Evolutionary conservation across 139 green algal genomes (phyloP).

Genomic region (Yamagishiella unicocca): DNA sequence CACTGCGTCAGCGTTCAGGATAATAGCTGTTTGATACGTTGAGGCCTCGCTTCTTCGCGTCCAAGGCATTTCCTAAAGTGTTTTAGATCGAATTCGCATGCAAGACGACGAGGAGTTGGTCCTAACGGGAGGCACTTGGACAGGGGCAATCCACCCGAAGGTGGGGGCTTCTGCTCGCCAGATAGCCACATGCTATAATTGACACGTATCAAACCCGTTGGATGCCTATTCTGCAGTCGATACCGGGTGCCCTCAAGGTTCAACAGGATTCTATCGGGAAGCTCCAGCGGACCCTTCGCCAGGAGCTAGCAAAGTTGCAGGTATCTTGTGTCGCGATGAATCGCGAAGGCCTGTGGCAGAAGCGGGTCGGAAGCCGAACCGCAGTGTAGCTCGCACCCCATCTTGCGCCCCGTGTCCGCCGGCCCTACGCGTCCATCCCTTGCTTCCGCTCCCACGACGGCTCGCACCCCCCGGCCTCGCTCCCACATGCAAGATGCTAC

Average conservation of each 20-base stretch:
- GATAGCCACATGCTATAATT: not conserved
- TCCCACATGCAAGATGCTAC: too few relatives aligned
- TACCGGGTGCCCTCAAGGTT: constrained; percentile 10
- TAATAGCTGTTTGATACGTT: too few relatives aligned
- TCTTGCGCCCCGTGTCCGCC: too few relatives aligned
- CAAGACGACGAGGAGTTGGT: not conserved
- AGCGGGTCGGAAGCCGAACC: too few relatives aligned
- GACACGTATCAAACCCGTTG: not conserved
- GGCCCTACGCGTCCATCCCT: too few relatives aligned
- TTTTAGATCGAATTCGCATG: not conserved
- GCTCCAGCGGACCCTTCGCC: constrained; percentile 10
- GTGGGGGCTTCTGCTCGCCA: not conserved
- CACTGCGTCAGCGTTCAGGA: too few relatives aligned
- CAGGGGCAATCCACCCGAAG: not conserved
- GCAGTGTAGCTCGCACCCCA: too few relatives aligned
- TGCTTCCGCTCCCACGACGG: too few relatives aligned
- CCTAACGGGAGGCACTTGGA: constrained; percentile 1
- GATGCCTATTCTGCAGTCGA: not conserved
- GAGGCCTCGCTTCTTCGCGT: too few relatives aligned
- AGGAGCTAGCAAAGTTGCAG: constrained; percentile 34
- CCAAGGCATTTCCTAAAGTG: too few relatives aligned
- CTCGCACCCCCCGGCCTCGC: too few relatives aligned
- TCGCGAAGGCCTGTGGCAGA: too few relatives aligned
- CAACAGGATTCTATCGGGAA: constrained; percentile 26
- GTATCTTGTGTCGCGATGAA: not conserved